Percentiles rank a stretch among this genome's conserved stretches.
phyloP scores from a whole-genome alignment of 2,329 filamentous ascomycete species.

The Erysiphe pulchra region DNA sequence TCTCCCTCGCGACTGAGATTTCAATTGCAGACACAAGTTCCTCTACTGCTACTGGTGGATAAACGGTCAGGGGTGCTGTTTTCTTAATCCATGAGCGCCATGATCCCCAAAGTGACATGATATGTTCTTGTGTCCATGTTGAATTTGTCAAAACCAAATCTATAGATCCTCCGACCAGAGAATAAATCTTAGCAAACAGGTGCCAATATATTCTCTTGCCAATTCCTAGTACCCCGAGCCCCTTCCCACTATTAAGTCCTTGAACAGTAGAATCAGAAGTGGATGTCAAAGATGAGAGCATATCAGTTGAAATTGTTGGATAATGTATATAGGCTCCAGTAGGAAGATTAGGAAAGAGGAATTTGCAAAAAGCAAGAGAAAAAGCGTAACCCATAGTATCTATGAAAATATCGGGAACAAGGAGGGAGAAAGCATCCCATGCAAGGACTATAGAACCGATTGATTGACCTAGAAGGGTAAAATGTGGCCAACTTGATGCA shows the following conservation, averaged over 20 bases:
- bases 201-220: constrained; percentile 70
- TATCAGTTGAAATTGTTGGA: constrained; percentile 93
- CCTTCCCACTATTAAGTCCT: constrained; percentile 66
- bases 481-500: constrained; percentile 65
- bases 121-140: constrained; percentile 72
- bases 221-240: constrained; percentile 40
- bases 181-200: constrained; percentile 60
- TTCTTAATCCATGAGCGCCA: constrained; percentile 20
- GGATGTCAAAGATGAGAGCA: constrained; percentile 63
- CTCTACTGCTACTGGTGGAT: constrained; percentile 74
- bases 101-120: constrained; percentile 54
- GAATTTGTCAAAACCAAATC: constrained; percentile 97
- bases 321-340: constrained; percentile 94
- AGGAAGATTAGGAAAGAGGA: constrained; percentile 55
- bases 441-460: constrained; percentile 68
- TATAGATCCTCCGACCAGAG: constrained; percentile 54
- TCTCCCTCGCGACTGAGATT: constrained; percentile 42
- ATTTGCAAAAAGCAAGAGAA: constrained; percentile 54
- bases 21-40: constrained; percentile 55
- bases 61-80: constrained; percentile 42
- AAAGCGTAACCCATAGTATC: constrained; percentile 99
- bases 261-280: constrained; percentile 27
- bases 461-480: constrained; percentile 86
- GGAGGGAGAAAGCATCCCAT: constrained; percentile 76
- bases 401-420: constrained; percentile 81